Base-by-base conservation (phyloP, 306 rosid species). In the Fragaria ananassa region DNA sequence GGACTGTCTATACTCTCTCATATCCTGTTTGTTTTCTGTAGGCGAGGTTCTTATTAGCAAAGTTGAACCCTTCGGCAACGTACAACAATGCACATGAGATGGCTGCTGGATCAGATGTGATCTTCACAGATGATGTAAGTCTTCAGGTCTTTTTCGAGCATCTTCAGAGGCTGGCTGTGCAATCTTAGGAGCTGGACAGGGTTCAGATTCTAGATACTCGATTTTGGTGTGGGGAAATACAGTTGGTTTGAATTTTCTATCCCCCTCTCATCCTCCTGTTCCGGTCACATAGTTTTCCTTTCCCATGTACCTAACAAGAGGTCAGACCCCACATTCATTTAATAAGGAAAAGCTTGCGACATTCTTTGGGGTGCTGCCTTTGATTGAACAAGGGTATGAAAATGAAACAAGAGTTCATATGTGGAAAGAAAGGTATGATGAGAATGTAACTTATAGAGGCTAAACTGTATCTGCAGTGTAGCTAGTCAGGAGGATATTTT, bases 101-200 rank as follows among this genome's bases (percentile, higher is more conserved):
- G 86, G 86, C 95, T 51, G 87, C 97, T 18, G 99, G 99, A 49
- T 95, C 99, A 5, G 97, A 95, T 77, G 88, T 92, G 49, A 95
- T 92, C 80, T 95, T 95, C 86, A 95, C 99, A 0, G 99, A 95
- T 44, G 99, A 95, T 69, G 99, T 92, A 41, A 95, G 96, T 81
- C 97, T 95, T 80, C 97, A 95, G 89, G 97, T 95, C 77, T 95
- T 95, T 92, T 92, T 90, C 31, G 97, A 92, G 83, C 99, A 95
- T 88, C 93, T 95, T 77, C 97, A 92, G 83, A 92, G 91, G 93
- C 85, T 95, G 90, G 97, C 99, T 49, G 99, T 92, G 81, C 96
- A 95, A 88, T 91, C 97, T 77, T 95, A 86, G 92, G 82, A 76
- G 80, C 84, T 74, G 81, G 72, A 71, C 42, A 72, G 72, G 60